phyloP scores from a whole-genome alignment of 2,329 filamentous ascomycete genomes.

The Pezicula carpinea region DNA sequence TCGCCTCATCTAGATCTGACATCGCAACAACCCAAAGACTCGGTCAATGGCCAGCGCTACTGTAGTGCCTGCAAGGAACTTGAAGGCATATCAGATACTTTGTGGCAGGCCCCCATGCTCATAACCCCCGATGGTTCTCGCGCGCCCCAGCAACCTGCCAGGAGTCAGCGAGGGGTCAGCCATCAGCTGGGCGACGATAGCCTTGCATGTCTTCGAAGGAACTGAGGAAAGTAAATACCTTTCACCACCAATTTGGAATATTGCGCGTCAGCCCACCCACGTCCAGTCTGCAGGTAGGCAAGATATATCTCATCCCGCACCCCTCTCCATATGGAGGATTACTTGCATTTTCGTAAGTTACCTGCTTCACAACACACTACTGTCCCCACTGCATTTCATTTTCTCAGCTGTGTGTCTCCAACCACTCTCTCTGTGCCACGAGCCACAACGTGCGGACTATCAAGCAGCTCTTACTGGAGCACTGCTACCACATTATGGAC shows the following conservation, averaged over 20 bases:
- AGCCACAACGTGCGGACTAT: too few relatives aligned
- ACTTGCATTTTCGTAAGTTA: not conserved
- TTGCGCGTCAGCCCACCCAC: not conserved
- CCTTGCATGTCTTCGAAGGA: not conserved
- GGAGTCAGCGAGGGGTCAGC: not conserved
- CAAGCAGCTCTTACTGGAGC: not conserved
- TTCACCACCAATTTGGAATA: slow-evolving; percentile 1
- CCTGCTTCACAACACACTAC: not conserved
- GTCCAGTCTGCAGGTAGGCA: not conserved
- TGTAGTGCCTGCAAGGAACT: not conserved
- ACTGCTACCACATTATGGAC: not conserved
- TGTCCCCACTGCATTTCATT: not conserved
- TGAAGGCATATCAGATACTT: not conserved
- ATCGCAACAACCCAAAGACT: too few relatives aligned
- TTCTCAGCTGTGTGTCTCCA: not conserved
- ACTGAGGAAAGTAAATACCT: not conserved
- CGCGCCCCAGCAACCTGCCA: not conserved
- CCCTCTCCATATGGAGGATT: not conserved
- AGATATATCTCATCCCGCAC: slow-evolving; percentile 1
- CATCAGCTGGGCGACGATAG: not conserved
- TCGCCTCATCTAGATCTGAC: too few relatives aligned
- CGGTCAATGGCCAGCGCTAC: too few relatives aligned
- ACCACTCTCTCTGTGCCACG: not conserved
- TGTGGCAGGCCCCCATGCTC: not conserved
- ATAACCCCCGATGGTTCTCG: not conserved